These are phyloP conservation scores for Emergomyces africanus DNA, from an alignment of 2,329 filamentous ascomycete genomes.

Conservation along the genomic window DNA sequence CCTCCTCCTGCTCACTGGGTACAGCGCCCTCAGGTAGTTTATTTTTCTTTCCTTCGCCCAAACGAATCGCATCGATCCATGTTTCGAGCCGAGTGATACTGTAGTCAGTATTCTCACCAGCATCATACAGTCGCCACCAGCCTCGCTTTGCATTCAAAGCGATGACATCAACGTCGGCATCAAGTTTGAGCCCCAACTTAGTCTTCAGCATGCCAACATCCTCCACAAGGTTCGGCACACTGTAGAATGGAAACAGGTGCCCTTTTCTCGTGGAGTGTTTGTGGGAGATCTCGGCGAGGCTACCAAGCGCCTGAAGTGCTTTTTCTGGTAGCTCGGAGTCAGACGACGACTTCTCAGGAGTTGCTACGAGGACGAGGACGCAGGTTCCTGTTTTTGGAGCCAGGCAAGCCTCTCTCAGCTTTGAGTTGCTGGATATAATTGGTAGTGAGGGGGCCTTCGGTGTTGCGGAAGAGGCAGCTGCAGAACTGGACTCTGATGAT, in stretches of 20 bases:
- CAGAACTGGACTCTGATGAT: conserved; percentile 1
- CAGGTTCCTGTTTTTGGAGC: conserved; percentile 67
- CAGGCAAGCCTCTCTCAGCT: conserved; percentile 60
- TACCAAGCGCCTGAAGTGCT: conserved; percentile 43
- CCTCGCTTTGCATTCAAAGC: conserved; percentile 72
- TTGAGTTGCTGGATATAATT: conserved; percentile 49
- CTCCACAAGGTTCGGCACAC: conserved; percentile 51
- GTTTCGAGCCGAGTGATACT: conserved; percentile 51
- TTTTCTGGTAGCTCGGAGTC: conserved; percentile 33
- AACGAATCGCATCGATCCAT: conserved; percentile 83
- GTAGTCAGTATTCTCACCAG: conserved; percentile 40
- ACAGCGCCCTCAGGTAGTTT: conserved; percentile 55
- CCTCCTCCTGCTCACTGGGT: conserved; percentile 26
- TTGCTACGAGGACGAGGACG: conserved; percentile 59
- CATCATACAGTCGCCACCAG: conserved; percentile 69
- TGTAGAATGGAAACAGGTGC: conserved; percentile 72
- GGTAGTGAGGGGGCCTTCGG: conserved; percentile 46
- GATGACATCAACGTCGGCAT: conserved; percentile 54
- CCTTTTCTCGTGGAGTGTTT: conserved; percentile 57
- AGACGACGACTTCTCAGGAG: conserved; percentile 31
- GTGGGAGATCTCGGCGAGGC: conserved; percentile 59
- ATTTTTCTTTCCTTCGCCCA: conserved; percentile 74
- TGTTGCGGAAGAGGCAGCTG: conserved; percentile 32
- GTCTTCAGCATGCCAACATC: conserved; percentile 43
- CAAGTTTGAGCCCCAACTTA: conserved; percentile 46